These are phyloP conservation scores for Xerocomus minutiporus DNA, from an alignment of 1,284 basidiomycete genomes.

Conservation along the genomic window DNA sequence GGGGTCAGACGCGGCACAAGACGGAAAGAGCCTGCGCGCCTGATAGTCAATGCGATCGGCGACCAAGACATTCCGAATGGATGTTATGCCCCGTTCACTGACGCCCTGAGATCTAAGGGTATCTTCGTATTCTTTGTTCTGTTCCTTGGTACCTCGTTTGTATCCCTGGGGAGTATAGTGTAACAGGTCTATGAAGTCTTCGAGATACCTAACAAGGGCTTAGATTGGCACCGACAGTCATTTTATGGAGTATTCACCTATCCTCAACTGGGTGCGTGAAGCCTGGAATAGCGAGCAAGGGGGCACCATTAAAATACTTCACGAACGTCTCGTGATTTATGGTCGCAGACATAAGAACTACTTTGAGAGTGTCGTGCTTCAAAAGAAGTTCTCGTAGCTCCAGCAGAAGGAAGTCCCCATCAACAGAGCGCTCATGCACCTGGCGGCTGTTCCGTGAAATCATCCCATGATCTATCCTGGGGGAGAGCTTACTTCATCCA, in stretches of 20 bases:
- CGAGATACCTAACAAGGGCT: constrained; percentile 60
- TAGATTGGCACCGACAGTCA: neutral
- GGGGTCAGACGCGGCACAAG: neutral
- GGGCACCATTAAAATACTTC: constrained; percentile 78
- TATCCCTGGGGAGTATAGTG: constrained; percentile 41
- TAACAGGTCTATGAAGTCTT: constrained; percentile 66
- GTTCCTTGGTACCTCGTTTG: constrained; percentile 27
- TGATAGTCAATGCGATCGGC: constrained; percentile 73
- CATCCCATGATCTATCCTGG: neutral
- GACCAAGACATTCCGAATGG: constrained; percentile 60
- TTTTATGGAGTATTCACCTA: constrained; percentile 42
- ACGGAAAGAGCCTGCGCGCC: constrained; percentile 34
- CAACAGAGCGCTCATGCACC: constrained; percentile 89
- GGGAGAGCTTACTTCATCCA: constrained; percentile 69
- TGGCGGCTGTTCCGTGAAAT: constrained; percentile 26
- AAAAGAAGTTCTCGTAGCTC: constrained; percentile 75
- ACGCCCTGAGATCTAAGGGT: constrained; percentile 51
- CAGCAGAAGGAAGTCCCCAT: constrained; percentile 87
- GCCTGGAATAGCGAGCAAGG: constrained; percentile 81
- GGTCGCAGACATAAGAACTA: constrained; percentile 86
- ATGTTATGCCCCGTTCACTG: constrained; percentile 47
- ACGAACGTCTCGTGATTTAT: constrained; percentile 85
- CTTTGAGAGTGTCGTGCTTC: constrained; percentile 69
- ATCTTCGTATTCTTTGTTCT: constrained; percentile 52
- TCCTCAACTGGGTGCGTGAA: constrained; percentile 78